A percentile compares a stretch with the other conserved stretches of the same genome.
These are phyloP conservation scores for Hansfordia pulvinata DNA, from an alignment of 2,329 filamentous ascomycete genomes.

Conservation along the genomic window DNA sequence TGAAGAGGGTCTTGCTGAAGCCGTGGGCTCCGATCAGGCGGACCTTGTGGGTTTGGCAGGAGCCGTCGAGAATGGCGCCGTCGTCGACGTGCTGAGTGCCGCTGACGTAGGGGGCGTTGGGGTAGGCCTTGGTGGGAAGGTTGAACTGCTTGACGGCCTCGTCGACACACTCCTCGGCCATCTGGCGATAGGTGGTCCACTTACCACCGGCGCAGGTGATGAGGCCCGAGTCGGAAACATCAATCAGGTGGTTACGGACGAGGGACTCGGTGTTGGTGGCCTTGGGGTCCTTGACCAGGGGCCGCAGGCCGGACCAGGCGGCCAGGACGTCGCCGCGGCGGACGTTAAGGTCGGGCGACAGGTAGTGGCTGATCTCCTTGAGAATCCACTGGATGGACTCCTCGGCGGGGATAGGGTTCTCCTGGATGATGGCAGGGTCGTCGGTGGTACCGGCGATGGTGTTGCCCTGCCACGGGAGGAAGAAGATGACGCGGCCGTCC, in stretches of 20 bases:
- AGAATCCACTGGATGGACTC: slow-evolving; percentile 83
- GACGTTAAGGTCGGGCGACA: slow-evolving; percentile 74
- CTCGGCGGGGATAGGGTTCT: slow-evolving; percentile 66
- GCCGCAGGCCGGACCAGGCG: slow-evolving; percentile 80
- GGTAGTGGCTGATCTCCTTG: slow-evolving; percentile 67
- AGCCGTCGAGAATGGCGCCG: slow-evolving; percentile 47
- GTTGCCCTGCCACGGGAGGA: slow-evolving; percentile 86
- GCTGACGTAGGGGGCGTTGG: slow-evolving; percentile 51
- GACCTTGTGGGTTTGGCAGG: slow-evolving; percentile 73
- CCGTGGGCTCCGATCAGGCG: slow-evolving; percentile 75
- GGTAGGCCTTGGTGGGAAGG: slow-evolving; percentile 41
- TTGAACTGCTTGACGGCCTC: slow-evolving; percentile 59
- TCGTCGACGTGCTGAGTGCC: slow-evolving; percentile 60
- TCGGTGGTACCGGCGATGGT: slow-evolving; percentile 86
- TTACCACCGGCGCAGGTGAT: slow-evolving; percentile 81
- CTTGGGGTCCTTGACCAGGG: slow-evolving; percentile 75
- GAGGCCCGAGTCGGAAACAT: slow-evolving; percentile 65
- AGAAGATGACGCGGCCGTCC: slow-evolving; percentile 84
- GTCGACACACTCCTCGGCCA: slow-evolving; percentile 83
- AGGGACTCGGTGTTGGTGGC: slow-evolving; percentile 77
- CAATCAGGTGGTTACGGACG: slow-evolving; percentile 75
- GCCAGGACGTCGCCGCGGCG: slow-evolving; percentile 78
- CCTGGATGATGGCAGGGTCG: slow-evolving; percentile 56
- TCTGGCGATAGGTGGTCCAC: slow-evolving; percentile 88
- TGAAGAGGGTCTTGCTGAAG: slow-evolving; percentile 80